phyloP scores from a whole-genome alignment of 2,329 filamentous ascomycete genomes.

The Drechslera avenae region DNA sequence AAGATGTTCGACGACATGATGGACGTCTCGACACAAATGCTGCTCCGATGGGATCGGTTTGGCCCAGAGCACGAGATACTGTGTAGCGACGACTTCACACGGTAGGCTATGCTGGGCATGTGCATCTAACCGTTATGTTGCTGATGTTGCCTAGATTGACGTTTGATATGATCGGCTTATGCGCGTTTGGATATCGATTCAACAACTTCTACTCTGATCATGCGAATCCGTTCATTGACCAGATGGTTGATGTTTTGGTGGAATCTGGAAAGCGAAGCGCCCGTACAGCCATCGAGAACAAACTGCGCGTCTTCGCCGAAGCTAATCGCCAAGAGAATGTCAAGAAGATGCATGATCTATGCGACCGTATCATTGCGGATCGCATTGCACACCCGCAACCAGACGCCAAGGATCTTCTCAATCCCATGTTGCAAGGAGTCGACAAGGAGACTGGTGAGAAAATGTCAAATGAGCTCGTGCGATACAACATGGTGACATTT shows the following conservation, averaged over 20 bases:
- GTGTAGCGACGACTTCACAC: constrained; percentile 11
- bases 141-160: constrained; percentile 1
- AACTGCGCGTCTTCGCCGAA: constrained; percentile 11
- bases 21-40: constrained; percentile 9
- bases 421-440: constrained; percentile 10
- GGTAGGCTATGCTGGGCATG: neutral
- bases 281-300: constrained; percentile 9
- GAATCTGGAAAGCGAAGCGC: constrained; percentile 8
- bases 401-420: constrained; percentile 8
- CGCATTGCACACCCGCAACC: constrained; percentile 11
- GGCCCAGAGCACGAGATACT: constrained; percentile 10
- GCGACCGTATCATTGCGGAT: constrained; percentile 9
- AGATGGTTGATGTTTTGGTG: constrained; percentile 12
- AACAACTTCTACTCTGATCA: constrained; percentile 12
- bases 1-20: constrained; percentile 14
- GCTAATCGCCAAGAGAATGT: constrained; percentile 10
- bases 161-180: constrained; percentile 12
- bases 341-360: constrained; percentile 13
- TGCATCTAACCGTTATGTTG: neutral
- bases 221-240: constrained; percentile 8
- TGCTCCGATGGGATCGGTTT: constrained; percentile 12
- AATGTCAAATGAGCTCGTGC: constrained; percentile 10
- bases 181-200: constrained; percentile 14
- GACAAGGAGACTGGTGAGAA: constrained; percentile 13
- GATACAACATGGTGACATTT: constrained; percentile 14